Conservation (phyloP, 2,329 filamentous ascomycete genomes). For the Colletotrichum kahawae region DNA sequence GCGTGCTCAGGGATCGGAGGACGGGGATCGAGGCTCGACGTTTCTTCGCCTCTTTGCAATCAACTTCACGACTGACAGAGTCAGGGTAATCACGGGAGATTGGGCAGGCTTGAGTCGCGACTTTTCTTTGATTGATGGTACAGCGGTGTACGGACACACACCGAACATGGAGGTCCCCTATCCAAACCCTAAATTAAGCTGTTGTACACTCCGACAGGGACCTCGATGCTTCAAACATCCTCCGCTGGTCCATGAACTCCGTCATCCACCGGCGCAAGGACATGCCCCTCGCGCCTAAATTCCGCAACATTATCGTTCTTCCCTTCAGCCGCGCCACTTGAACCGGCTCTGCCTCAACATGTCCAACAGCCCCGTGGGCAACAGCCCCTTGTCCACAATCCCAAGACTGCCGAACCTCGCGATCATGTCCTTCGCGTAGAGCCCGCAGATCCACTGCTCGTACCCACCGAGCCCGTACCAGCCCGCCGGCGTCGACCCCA, state of each 20-base stretch:
- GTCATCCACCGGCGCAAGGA: neutral
- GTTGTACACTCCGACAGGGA: neutral
- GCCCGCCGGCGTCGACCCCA: slow-evolving; percentile 22
- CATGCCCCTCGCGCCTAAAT: neutral
- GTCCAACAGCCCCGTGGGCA: slow-evolving; percentile 44
- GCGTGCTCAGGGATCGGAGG: neutral
- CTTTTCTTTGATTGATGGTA: neutral
- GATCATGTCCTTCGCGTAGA: slow-evolving; percentile 44
- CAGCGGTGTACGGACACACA: neutral
- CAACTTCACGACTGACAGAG: neutral
- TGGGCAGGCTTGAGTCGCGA: neutral
- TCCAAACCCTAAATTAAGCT: neutral
- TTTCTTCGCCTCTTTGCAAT: neutral
- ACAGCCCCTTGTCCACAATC: slow-evolving; percentile 41
- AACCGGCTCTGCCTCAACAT: slow-evolving; percentile 40
- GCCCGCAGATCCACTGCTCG: slow-evolving; percentile 39
- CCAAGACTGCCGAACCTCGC: slow-evolving; percentile 43
- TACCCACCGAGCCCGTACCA: slow-evolving; percentile 28
- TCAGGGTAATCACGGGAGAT: neutral
- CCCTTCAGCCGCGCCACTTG: slow-evolving; percentile 39
- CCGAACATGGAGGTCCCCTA: neutral
- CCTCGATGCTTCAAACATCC: neutral
- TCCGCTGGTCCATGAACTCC: neutral
- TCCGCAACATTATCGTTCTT: neutral
- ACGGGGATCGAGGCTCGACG: neutral